A percentile compares a stretch with the other conserved stretches of the same genome.
Conservation (phyloP, 1,284 basidiomycete species). For the Mycena sp. region DNA sequence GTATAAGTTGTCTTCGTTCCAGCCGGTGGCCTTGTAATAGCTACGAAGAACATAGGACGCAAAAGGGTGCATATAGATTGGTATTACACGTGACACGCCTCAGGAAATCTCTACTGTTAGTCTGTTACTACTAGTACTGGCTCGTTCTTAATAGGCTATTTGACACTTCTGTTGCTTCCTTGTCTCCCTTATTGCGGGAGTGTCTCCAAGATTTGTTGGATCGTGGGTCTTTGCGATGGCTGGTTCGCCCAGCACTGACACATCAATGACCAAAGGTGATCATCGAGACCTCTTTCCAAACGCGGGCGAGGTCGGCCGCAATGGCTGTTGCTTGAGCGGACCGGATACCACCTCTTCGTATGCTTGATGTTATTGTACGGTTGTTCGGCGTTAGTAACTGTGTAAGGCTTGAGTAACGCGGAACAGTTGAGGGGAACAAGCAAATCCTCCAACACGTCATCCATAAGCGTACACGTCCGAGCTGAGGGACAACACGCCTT, state of each 20-base stretch:
- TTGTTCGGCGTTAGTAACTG: constrained; percentile 59
- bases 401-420: neutral
- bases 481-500: constrained; percentile 54
- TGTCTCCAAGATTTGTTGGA: constrained; percentile 47
- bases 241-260: constrained; percentile 53
- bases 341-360: constrained; percentile 56
- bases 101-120: too few relatives aligned
- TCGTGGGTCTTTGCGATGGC: constrained; percentile 48
- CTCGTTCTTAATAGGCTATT: too few relatives aligned
- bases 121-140: too few relatives aligned
- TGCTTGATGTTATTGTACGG: constrained; percentile 57
- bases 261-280: constrained; percentile 57
- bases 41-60: constrained; percentile 88
- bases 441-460: constrained; percentile 62
- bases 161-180: too few relatives aligned
- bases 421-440: neutral
- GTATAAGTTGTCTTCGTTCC: constrained; percentile 97
- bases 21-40: constrained; percentile 92
- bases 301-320: constrained; percentile 48
- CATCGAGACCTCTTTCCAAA: constrained; percentile 55
- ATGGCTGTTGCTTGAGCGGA: constrained; percentile 51
- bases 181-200: constrained; percentile 14
- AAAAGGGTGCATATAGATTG: constrained; percentile 79
- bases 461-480: constrained; percentile 64
- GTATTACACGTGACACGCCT: constrained; percentile 3